Evolutionary conservation across 2,329 filamentous ascomycete genomes (phyloP), one percentile per base, ranked within the genome.

Genomic region (Claviceps sp.): DNA sequence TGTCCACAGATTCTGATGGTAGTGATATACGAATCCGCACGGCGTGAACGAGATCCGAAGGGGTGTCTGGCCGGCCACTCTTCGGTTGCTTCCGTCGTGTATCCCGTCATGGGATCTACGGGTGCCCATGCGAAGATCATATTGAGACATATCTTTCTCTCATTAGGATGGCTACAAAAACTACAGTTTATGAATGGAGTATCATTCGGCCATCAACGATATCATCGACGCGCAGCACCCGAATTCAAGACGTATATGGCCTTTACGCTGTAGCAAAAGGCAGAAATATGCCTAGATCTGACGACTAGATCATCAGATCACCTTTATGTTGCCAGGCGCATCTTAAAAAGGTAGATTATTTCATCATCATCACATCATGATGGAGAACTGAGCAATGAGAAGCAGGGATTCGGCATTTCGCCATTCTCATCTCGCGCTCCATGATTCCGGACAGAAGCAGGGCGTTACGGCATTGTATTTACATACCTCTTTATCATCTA

Each of bases 41-140:
- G 73, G 70, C 51, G 78, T 80, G 75, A 79, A 81, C 62, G 70
- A 71, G 59, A 72, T 78, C 22, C 30, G 1, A 34, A 34, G 54
- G 51, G 57, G 52, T 14, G 37, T 9, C 24, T 42, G 5, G 9
- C 34, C 36, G 14, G 5, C 34, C 9, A 14, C 36, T 8, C 8
- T 22, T 47, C 36, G 20, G n/a, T 20, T 14, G 5, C 42, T 46
- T 11, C 8, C 5, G 34, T 20, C 41, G 11, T 30, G 44, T 20
- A 38, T 38, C 34, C 18, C 9, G 3, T 13, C 34, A n/a, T 2
- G 9, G 3, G 9, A 9, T 11, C 7, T 6, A 9, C 2, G 14
- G 36, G 13, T 13, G 13, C 2, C 7, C 16, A 34, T 8, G 18
- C 7, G 14, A 38, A 36, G 30, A 34, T 34, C 18, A 38, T 24